Conservation (phyloP, 1,284 basidiomycete species). For the Apiotrichum mycotoxinovorans region DNA sequence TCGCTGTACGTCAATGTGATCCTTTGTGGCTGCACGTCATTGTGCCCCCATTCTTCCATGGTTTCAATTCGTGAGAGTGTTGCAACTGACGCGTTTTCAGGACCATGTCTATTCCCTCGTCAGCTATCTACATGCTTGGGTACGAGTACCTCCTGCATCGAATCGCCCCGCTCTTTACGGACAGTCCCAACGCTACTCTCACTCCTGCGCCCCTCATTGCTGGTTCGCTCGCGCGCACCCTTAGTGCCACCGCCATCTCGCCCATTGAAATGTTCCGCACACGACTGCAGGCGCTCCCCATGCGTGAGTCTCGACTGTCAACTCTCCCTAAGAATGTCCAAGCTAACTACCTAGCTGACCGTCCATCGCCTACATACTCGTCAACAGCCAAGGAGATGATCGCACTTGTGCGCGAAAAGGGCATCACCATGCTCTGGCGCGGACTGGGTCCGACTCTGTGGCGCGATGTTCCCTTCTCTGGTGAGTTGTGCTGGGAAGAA, state of each 20-base stretch:
- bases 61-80: background rate
- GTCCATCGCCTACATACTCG: constrained; percentile 61
- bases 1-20: too few species aligned
- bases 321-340: background rate
- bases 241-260: constrained; percentile 75
- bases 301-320: constrained; percentile 40
- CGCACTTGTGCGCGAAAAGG: constrained; percentile 60
- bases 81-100: constrained; percentile 49
- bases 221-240: constrained; percentile 75
- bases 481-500: constrained; percentile 55
- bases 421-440: constrained; percentile 74
- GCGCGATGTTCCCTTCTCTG: constrained; percentile 96
- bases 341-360: constrained; percentile 50
- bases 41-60: background rate
- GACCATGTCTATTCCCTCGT: constrained; percentile 85
- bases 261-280: constrained; percentile 93
- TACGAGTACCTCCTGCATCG: constrained; percentile 77
- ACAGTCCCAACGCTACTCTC: constrained; percentile 41
- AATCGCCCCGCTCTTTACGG: constrained; percentile 38
- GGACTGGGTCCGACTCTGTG: constrained; percentile 88
- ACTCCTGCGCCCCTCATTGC: constrained; percentile 72
- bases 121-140: constrained; percentile 92
- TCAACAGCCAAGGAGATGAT: constrained; percentile 38
- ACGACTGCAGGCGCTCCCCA: constrained; percentile 76
- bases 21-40: too few species aligned